Evolutionary conservation across 139 green algal genomes (phyloP).

Genomic region (Picochlorum sp.): DNA sequence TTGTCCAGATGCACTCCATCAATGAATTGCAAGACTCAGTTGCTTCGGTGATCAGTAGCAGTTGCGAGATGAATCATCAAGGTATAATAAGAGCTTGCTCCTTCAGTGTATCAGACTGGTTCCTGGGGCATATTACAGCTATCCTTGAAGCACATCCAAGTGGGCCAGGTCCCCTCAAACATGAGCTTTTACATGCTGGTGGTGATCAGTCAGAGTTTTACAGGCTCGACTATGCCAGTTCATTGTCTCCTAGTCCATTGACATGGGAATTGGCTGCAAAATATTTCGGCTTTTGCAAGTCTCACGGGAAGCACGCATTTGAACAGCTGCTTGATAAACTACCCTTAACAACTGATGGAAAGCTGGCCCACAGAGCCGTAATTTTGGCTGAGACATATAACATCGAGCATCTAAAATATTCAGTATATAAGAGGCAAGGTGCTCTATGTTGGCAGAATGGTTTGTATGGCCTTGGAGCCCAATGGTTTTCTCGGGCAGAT

Average conservation of each 20-base stretch:
- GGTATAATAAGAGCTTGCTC: slow-evolving; percentile 23
- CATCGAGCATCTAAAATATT: slow-evolving; percentile 17
- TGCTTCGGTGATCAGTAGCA: slow-evolving; percentile 12
- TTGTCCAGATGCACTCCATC: not conserved
- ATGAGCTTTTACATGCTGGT: slow-evolving; percentile 17
- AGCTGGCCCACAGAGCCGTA: slow-evolving; percentile 26
- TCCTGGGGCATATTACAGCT: slow-evolving; percentile 54
- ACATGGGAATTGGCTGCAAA: slow-evolving; percentile 43
- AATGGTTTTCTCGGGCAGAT: not conserved
- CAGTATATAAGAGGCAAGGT: slow-evolving; percentile 25
- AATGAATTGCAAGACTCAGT: slow-evolving; percentile 23
- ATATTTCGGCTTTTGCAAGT: slow-evolving; percentile 62
- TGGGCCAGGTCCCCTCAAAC: slow-evolving; percentile 15
- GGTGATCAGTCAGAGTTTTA: slow-evolving; percentile 34
- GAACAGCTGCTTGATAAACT: slow-evolving; percentile 42
- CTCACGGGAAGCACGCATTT: slow-evolving; percentile 42
- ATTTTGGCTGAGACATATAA: slow-evolving; percentile 26
- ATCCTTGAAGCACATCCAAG: slow-evolving; percentile 36
- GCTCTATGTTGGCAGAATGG: slow-evolving; percentile 26
- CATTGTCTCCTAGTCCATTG: slow-evolving; percentile 22
- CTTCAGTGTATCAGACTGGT: slow-evolving; percentile 33
- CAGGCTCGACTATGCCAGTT: slow-evolving; percentile 36
- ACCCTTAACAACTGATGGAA: slow-evolving; percentile 31
- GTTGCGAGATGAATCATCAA: slow-evolving; percentile 30
- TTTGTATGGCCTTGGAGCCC: not conserved